Evolutionary conservation across 176 grass and related monocot species (phyloP).

Genomic region (Aegilops sharonensis): DNA sequence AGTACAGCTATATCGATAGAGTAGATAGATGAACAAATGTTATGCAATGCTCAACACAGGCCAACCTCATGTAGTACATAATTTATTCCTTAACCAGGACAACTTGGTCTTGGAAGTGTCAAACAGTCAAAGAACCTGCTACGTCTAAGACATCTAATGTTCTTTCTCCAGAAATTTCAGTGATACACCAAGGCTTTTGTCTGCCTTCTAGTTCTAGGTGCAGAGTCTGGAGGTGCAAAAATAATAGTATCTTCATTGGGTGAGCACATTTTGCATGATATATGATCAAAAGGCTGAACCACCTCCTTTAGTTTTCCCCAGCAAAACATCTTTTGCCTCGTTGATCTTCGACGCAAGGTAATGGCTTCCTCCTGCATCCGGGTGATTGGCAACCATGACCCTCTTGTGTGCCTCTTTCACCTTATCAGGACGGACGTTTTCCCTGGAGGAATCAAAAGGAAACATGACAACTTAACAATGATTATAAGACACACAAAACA

Average conservation of each 20-base stretch:
- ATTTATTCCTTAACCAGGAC: not conserved
- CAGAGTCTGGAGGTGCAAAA: slow-evolving; percentile 4
- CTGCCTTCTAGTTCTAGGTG: slow-evolving; percentile 37
- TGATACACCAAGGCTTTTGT: not conserved
- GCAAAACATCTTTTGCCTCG: slow-evolving; percentile 82
- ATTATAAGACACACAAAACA: not conserved
- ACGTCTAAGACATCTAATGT: not conserved
- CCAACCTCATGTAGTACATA: slow-evolving; percentile 31
- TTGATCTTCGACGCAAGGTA: slow-evolving; percentile 97
- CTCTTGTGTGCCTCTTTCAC: slow-evolving; percentile 92
- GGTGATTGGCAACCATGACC: slow-evolving; percentile 99
- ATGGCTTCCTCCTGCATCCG: slow-evolving; percentile 83
- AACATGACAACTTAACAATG: slow-evolving; percentile 1
- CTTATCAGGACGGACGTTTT: slow-evolving; percentile 73
- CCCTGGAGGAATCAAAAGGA: slow-evolving; percentile 41
- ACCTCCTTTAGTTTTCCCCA: slow-evolving; percentile 79
- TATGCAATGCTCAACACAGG: not conserved
- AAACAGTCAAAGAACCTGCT: not conserved
- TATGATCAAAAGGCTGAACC: slow-evolving; percentile 75
- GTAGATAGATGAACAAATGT: not conserved
- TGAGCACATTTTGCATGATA: not conserved
- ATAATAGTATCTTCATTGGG: not conserved
- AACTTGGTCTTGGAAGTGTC: not conserved
- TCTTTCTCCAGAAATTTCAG: slow-evolving; percentile 8
- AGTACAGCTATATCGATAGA: not conserved